Base-by-base conservation (phyloP, 805 yeast species). In the Myxozyma neotropica region DNA sequence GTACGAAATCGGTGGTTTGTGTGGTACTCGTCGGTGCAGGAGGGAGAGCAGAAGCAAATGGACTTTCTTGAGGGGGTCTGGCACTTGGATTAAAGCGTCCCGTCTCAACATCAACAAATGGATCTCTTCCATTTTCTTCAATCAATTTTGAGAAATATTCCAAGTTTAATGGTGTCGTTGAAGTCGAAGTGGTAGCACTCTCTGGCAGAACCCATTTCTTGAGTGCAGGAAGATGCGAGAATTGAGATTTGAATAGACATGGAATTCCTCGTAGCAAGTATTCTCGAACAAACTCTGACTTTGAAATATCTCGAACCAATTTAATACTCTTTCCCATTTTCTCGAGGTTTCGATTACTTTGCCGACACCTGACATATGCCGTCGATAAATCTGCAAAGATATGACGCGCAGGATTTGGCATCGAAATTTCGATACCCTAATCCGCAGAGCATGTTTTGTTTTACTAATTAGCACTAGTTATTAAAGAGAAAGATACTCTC, bases 51-150 rank as follows among this genome's bases (percentile, higher is more conserved):
- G 53, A 26, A 15, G 53, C 21, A 24, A 48, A 48, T n/a, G 10
- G 33, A 6, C 23, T 27, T 24, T 44, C 43, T 13, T 10, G 23
- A 19, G 26, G 39, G 17, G 17, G 15, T 19, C 17, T 13, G 4
- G 26, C 43, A 31, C 35, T 31, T n/a, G 56, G 49, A 26, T 27
- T 24, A 40, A 42, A 53, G 40, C 58, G 44, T 21, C 64, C 64
- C 3, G 39, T 39, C 43, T 60, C 64, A 24, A 60, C 64, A 40
- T 60, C 61, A 27, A 60, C 64, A 17, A 59, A 36, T 17, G 61
- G 61, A 55, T 59, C 63, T 19, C 31, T 17, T 21, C 58, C 56
- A 35, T 26, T 27, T 51, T 33, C 51, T 13, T 49, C 39, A 13
- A 58, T 54, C 21, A 43, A 24, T 3, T 33, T 24, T 36, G 44